Evolutionary conservation across 148 eudicot genomes (phyloP).

Genomic region (Linanthus parryae): DNA sequence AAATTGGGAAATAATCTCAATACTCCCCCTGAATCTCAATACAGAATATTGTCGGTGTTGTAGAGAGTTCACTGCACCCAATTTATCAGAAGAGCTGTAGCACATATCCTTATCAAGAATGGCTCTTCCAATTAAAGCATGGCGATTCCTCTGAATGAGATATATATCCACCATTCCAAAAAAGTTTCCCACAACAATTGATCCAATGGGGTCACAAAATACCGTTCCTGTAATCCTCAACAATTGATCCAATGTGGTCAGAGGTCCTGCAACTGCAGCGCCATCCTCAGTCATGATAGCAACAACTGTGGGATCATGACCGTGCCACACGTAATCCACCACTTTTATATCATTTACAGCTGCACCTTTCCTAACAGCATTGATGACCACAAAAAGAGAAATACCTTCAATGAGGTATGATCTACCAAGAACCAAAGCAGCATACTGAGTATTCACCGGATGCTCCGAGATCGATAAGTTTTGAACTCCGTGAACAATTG

Average conservation of each 20-base stretch:
- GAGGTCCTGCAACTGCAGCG: conserved; percentile 91
- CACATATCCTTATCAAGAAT: no score
- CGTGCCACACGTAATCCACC: conserved; percentile 95
- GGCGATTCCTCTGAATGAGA: no score
- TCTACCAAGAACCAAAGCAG: conserved; percentile 94
- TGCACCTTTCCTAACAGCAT: conserved; percentile 97
- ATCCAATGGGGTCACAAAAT: conserved; percentile 91
- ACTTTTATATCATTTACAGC: conserved; percentile 94
- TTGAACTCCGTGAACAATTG: conserved; percentile 88
- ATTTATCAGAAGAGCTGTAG: no score
- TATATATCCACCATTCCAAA: conserved; percentile 99
- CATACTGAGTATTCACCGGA: conserved; percentile 76
- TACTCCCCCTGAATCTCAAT: no score
- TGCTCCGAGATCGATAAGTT: conserved; percentile 88
- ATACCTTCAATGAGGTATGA: conserved; percentile 93
- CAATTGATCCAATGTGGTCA: conserved; percentile 80
- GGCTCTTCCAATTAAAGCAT: no score
- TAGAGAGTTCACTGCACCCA: no score
- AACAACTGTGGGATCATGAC: conserved; percentile 98
- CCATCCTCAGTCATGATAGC: conserved; percentile 99
- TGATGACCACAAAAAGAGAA: conserved; percentile 83
- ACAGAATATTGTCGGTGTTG: no score
- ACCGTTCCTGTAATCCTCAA: conserved; percentile 88
- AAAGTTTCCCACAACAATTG: conserved; percentile 87
- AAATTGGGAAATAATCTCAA: no score